phyloP scores from a whole-genome alignment of 108 stramenopile species.

The Cyclotella baltica region DNA sequence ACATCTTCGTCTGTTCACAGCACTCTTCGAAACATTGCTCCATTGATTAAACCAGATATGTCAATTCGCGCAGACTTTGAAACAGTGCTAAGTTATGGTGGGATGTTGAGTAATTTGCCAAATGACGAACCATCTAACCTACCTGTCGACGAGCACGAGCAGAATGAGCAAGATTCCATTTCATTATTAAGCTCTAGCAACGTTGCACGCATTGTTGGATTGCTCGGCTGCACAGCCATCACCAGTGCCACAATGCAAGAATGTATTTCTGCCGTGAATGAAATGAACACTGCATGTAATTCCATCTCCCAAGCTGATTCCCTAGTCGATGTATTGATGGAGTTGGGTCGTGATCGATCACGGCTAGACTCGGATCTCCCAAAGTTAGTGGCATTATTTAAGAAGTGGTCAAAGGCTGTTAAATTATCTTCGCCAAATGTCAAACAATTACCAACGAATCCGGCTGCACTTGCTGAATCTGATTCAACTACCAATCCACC shows the following conservation, averaged over 20 bases:
- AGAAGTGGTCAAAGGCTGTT: slow-evolving; percentile 25
- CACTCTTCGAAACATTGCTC: slow-evolving; percentile 4
- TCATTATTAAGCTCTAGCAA: too few relatives aligned
- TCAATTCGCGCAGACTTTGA: not conserved
- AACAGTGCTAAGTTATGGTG: not conserved
- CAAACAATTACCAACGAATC: not conserved
- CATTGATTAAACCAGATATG: not conserved
- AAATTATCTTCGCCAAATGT: not conserved
- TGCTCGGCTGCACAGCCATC: too few relatives aligned
- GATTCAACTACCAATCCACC: too few relatives aligned
- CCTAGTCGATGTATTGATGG: slow-evolving; percentile 10
- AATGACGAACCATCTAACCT: too few relatives aligned
- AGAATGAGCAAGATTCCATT: too few relatives aligned
- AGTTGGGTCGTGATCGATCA: not conserved
- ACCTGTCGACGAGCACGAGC: too few relatives aligned
- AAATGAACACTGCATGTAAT: too few relatives aligned
- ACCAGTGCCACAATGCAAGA: too few relatives aligned
- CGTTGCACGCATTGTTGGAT: too few relatives aligned
- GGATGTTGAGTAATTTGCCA: not conserved
- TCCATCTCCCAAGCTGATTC: too few relatives aligned
- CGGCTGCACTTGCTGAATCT: too few relatives aligned
- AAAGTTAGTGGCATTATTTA: not conserved
- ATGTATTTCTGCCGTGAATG: too few relatives aligned
- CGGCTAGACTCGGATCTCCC: not conserved
- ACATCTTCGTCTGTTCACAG: slow-evolving; percentile 16